These are phyloP conservation scores for Kodamaea kakaduensis DNA, from an alignment of 805 yeast species.

Conservation along the genomic window DNA sequence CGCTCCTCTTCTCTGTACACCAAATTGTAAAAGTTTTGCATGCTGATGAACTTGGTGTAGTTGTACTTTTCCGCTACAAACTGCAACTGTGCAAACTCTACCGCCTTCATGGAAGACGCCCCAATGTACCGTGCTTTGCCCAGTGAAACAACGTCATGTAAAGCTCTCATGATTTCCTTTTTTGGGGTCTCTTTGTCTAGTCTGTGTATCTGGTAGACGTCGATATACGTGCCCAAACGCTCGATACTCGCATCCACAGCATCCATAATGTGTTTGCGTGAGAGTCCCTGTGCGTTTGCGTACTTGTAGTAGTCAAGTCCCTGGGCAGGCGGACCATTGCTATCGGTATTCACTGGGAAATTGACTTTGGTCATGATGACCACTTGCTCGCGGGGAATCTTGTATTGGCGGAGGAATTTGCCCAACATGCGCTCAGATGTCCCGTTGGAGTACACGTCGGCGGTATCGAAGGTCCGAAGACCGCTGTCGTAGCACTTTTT, in stretches of 20 bases:
- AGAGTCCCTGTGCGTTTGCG: slow-evolving; percentile 37
- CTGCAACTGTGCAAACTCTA: slow-evolving; percentile 53
- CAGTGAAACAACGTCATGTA: slow-evolving; percentile 46
- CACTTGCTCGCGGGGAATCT: slow-evolving; percentile 50
- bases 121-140: slow-evolving; percentile 57
- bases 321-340: slow-evolving; percentile 3
- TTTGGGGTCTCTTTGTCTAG: slow-evolving; percentile 45
- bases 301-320: slow-evolving; percentile 2
- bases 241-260: slow-evolving; percentile 39
- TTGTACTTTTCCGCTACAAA: slow-evolving; percentile 50
- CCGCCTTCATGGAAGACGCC: slow-evolving; percentile 58
- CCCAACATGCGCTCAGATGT: slow-evolving; percentile 47
- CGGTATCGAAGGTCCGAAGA: slow-evolving; percentile 48
- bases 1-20: slow-evolving; percentile 60
- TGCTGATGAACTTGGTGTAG: slow-evolving; percentile 56
- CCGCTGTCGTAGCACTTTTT: slow-evolving; percentile 45
- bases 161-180: slow-evolving; percentile 53
- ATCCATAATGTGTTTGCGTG: slow-evolving; percentile 46
- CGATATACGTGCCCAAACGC: slow-evolving; percentile 51
- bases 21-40: slow-evolving; percentile 58
- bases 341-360: slow-evolving; percentile 12
- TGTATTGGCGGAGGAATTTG: slow-evolving; percentile 49
- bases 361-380: slow-evolving; percentile 50
- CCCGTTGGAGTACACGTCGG: slow-evolving; percentile 47
- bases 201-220: slow-evolving; percentile 57